Evolutionary conservation across 2,329 filamentous ascomycete species (phyloP).

Genomic region (Hypoxylon sp.): DNA sequence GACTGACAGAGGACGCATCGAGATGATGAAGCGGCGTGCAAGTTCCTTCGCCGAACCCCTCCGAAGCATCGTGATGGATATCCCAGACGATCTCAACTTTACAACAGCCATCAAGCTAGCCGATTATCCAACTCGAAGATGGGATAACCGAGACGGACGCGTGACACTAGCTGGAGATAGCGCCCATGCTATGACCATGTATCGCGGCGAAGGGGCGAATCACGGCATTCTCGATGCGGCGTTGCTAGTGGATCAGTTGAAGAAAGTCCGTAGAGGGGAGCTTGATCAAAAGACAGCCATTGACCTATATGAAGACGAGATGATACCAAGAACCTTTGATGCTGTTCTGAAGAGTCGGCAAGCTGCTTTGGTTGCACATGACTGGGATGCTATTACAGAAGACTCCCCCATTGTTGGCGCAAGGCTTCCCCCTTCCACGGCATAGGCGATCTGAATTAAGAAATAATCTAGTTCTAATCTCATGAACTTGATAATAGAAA

Average conservation of each 20-base stretch:
- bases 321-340: constrained; percentile 22
- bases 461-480: neutral
- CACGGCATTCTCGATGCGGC: constrained; percentile 60
- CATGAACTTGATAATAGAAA: neutral
- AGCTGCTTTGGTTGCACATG: constrained; percentile 26
- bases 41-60: constrained; percentile 58
- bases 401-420: constrained; percentile 27
- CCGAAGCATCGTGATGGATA: constrained; percentile 59
- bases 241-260: constrained; percentile 47
- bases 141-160: constrained; percentile 61
- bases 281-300: constrained; percentile 21
- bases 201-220: constrained; percentile 59
- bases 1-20: constrained; percentile 54
- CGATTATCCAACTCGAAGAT: constrained; percentile 58
- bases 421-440: constrained; percentile 17
- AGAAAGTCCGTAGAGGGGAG: constrained; percentile 11
- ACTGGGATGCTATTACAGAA: constrained; percentile 31
- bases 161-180: constrained; percentile 68
- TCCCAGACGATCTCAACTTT: constrained; percentile 57
- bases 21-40: constrained; percentile 59
- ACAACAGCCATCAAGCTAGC: constrained; percentile 54
- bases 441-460: neutral
- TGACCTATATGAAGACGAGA: constrained; percentile 29
- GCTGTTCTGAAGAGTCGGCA: constrained; percentile 33
- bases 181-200: constrained; percentile 74